phyloP scores from a whole-genome alignment of 78 protist genomes.

The Capsaspora owczarzaki region DNA sequence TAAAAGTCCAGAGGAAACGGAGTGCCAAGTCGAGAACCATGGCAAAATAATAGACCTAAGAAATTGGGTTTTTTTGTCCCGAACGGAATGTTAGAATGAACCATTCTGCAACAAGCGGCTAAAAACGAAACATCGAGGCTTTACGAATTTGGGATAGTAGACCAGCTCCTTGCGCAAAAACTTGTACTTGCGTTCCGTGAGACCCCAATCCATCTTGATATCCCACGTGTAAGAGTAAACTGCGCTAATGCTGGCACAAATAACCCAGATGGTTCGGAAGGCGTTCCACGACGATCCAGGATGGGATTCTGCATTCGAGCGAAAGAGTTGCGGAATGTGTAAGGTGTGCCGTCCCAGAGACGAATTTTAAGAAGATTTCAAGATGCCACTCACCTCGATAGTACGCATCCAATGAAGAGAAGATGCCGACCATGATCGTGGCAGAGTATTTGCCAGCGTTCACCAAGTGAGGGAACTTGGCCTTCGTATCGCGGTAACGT shows the following conservation, averaged over 20 bases:
- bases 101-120: no score
- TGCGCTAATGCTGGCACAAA: neutral
- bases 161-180: no score
- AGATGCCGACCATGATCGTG: neutral
- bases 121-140: no score
- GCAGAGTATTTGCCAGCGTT: constrained; percentile 27
- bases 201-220: constrained; percentile 14
- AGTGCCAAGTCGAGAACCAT: constrained; percentile 13
- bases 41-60: neutral
- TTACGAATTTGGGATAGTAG: no score
- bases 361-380: neutral
- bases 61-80: neutral
- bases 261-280: neutral
- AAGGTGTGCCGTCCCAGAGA: neutral
- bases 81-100: no score
- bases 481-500: constrained; percentile 46
- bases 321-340: neutral
- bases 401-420: neutral
- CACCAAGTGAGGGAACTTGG: neutral
- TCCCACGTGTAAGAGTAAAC: neutral
- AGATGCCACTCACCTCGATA: neutral
- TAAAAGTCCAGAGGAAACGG: constrained; percentile 41
- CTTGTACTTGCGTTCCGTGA: no score
- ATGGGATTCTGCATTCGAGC: neutral
- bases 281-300: neutral